Evolutionary conservation across 2,329 filamentous ascomycete species (phyloP).

Genomic region (Cladophialophora chaetospira): DNA sequence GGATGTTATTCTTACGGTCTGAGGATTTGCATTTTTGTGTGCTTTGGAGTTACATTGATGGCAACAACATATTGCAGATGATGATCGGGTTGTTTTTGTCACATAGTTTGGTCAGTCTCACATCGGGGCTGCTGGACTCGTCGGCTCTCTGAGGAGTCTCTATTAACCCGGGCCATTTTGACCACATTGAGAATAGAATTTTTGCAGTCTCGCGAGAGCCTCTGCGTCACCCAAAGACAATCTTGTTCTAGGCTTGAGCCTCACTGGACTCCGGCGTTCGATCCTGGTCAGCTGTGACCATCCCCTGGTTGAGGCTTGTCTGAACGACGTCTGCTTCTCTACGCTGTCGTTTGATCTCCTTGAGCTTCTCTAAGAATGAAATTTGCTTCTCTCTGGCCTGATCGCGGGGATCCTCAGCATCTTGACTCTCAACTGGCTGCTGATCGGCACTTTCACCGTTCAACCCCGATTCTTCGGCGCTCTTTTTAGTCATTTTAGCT

Average conservation of each 20-base stretch:
- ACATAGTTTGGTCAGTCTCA: constrained; percentile 6
- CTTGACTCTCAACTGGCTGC: constrained; percentile 7
- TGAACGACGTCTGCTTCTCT: constrained; percentile 67
- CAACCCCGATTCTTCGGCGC: neutral
- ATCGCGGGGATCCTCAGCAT: constrained; percentile 6
- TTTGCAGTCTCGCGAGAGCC: constrained; percentile 41
- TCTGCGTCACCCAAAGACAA: constrained; percentile 41
- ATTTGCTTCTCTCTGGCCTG: constrained; percentile 46
- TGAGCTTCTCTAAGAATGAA: constrained; percentile 66
- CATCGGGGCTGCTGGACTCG: neutral
- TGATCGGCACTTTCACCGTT: constrained; percentile 5
- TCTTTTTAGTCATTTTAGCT: constrained; percentile 57
- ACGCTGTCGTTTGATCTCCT: constrained; percentile 63
- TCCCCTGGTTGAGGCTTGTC: constrained; percentile 44
- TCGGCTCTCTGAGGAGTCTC: constrained; percentile 1
- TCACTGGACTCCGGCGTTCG: constrained; percentile 39
- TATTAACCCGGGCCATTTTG: constrained; percentile 2
- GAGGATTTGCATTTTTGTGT: neutral
- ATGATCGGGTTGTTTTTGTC: constrained; percentile 15
- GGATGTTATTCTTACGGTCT: constrained; percentile 13
- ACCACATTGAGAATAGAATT: constrained; percentile 38
- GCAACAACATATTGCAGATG: neutral
- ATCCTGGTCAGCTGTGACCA: constrained; percentile 41
- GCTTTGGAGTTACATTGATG: neutral
- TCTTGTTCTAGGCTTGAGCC: constrained; percentile 41